Percentiles rank a stretch among this genome's conserved stretches.
These are phyloP conservation scores for Ceratobasidium sp. DNA, from an alignment of 1,284 basidiomycete genomes.

Conservation along the genomic window DNA sequence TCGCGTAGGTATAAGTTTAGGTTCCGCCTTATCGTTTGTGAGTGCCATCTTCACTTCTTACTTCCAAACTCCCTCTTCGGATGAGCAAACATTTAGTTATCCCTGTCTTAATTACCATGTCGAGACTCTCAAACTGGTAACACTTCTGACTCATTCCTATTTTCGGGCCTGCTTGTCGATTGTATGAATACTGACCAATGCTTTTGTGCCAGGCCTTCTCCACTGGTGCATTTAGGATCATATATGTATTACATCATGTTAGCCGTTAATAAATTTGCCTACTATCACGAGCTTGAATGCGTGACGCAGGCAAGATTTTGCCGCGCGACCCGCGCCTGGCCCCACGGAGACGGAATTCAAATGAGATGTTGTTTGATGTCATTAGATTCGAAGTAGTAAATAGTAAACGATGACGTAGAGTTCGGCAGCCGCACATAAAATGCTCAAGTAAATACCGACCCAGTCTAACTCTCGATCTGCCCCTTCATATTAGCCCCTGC, in stretches of 20 bases:
- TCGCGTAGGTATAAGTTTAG: not conserved
- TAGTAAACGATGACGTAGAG: not conserved
- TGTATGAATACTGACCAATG: no score
- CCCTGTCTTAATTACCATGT: conserved; percentile 38
- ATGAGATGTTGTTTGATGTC: conserved; percentile 6
- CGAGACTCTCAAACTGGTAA: conserved; percentile 38
- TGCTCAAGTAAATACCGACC: not conserved
- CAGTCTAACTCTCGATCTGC: not conserved
- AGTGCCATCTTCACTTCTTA: not conserved
- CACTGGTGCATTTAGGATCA: no score
- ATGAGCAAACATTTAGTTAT: conserved; percentile 37
- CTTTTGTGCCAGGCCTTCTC: no score
- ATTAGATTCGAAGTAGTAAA: not conserved
- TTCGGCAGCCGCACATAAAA: conserved; percentile 7
- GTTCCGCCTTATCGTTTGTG: not conserved
- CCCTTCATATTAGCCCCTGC: not conserved
- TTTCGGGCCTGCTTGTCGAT: not conserved
- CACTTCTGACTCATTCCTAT: conserved; percentile 18
- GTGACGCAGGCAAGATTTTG: no score
- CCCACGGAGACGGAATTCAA: not conserved
- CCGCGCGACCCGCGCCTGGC: no score
- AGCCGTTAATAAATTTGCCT: no score
- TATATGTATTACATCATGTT: no score
- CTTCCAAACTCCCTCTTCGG: not conserved
- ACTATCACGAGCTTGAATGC: no score